Evolutionary conservation across 768 basidiomycete species (phyloP).

Genomic region (Suillus sp.): DNA sequence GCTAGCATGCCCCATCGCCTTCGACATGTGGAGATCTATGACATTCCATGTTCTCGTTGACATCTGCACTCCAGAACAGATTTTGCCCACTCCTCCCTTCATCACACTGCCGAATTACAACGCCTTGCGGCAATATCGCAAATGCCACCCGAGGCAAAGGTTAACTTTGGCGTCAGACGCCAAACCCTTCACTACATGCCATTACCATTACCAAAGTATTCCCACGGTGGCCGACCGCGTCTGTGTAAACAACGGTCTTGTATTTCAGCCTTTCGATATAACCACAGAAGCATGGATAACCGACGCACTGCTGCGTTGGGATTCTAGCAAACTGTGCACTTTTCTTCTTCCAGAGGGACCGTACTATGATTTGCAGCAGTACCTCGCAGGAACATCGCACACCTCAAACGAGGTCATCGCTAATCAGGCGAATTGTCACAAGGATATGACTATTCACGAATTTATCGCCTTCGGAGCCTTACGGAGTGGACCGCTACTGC

Average conservation of each 20-base stretch:
- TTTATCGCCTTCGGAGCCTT: constrained; percentile 46
- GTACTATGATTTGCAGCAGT: constrained; percentile 40
- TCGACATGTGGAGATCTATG: constrained; percentile 46
- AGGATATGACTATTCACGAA: constrained; percentile 46
- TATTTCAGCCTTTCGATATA: constrained; percentile 36
- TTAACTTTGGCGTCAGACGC: constrained; percentile 26
- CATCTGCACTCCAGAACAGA: constrained; percentile 29
- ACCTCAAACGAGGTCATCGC: constrained; percentile 47
- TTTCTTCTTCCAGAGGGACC: constrained; percentile 33
- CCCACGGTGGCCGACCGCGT: constrained; percentile 21
- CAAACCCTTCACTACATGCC: constrained; percentile 23
- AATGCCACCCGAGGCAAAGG: constrained; percentile 22
- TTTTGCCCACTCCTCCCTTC: constrained; percentile 14
- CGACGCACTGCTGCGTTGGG: constrained; percentile 12
- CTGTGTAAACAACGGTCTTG: constrained; percentile 38
- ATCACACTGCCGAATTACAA: constrained; percentile 19
- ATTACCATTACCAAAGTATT: constrained; percentile 20
- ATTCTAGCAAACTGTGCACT: constrained; percentile 28
- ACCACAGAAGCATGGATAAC: constrained; percentile 18
- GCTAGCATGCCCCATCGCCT: constrained; percentile 40
- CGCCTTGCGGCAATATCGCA: constrained; percentile 18
- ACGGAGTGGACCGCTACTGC: constrained; percentile 46
- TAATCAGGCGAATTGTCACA: constrained; percentile 43
- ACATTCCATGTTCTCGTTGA: constrained; percentile 44
- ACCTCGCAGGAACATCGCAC: constrained; percentile 38